Base-by-base conservation (phyloP, 106 monocot genomes). In the Platanthera guangdongensis region DNA sequence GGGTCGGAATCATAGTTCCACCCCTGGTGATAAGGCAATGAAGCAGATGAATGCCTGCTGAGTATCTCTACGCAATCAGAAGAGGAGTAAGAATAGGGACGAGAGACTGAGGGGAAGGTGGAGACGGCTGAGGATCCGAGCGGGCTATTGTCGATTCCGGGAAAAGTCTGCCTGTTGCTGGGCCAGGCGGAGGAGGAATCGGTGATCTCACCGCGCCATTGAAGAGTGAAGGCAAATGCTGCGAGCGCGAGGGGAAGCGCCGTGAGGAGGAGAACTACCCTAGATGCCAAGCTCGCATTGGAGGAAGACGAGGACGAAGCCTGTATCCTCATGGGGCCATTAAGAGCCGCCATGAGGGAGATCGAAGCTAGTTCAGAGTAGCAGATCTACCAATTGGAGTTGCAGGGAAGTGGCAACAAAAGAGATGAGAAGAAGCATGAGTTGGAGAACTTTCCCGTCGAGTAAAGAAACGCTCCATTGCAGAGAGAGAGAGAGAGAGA, bases 181-280 rank as follows among this genome's bases (percentile, higher is more conserved):
- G 93, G 85, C 91, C 91, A 94, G 7, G 89, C 78, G 7, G 87
- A 78, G 5, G 83, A 74, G 11, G 89, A 91, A 76, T 97, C 93
- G 46, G 94, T 89, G 68, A 90, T 49, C 50, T 89, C 93, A 7
- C 97, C 97, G 50, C 97, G 89, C 97, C 97, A 97, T 59, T 97
- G 97, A 70, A 97, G 97, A 30, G 88, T 76, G 80, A 97, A 97
- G 51, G 97, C 97, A 70, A 97, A 78, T 46, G 80, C 52, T 14
- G 97, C 91, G 14, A 97, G 86, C 1, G 87, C 48, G 68, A 97
- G 83, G 19, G 94, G 94, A 15, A 97, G 80, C 7, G 76, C 68
- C 3, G 97, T 90, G 21, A 97, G 89, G 22, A 97, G 77, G 62
- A 93, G 81, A 63, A 97, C 84, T 1, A 97, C 60, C 59, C 83